Evolutionary conservation across 2,329 filamentous ascomycete species (phyloP).

Genomic region (Cadophora luteo-olivacea): DNA sequence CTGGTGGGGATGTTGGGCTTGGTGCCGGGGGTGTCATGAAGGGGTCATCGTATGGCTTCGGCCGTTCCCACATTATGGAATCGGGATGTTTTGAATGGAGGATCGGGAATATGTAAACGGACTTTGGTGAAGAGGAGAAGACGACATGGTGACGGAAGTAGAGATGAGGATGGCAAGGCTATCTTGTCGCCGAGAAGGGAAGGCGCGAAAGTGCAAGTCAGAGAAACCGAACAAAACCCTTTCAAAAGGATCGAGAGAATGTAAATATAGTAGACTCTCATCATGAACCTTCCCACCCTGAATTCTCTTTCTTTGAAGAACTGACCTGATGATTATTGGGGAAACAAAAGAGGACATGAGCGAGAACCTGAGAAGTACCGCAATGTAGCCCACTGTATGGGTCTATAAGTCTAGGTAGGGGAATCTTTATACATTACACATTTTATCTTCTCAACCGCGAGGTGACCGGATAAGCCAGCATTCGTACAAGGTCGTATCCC

Average conservation of each 20-base stretch:
- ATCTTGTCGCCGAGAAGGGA: not conserved
- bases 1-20: conserved; percentile 17
- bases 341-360: not conserved
- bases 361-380: not conserved
- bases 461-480: conserved; percentile 18
- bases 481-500: conserved; percentile 32
- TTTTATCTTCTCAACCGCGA: conserved; percentile 13
- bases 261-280: too few relatives aligned
- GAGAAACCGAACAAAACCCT: not conserved
- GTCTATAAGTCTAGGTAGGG: not conserved
- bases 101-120: not conserved
- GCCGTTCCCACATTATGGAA: conserved; percentile 33
- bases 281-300: too few relatives aligned
- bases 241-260: not conserved
- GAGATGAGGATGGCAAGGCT: not conserved
- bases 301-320: too few relatives aligned
- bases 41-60: conserved; percentile 34
- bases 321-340: not conserved
- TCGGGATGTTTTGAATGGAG: not conserved
- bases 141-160: not conserved
- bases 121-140: not conserved
- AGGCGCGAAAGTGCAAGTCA: not conserved
- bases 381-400: not conserved
- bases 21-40: conserved; percentile 31
- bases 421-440: conserved; percentile 3